Evolutionary conservation across 2,329 filamentous ascomycete species (phyloP).

Genomic region (Seiridium cupressi): DNA sequence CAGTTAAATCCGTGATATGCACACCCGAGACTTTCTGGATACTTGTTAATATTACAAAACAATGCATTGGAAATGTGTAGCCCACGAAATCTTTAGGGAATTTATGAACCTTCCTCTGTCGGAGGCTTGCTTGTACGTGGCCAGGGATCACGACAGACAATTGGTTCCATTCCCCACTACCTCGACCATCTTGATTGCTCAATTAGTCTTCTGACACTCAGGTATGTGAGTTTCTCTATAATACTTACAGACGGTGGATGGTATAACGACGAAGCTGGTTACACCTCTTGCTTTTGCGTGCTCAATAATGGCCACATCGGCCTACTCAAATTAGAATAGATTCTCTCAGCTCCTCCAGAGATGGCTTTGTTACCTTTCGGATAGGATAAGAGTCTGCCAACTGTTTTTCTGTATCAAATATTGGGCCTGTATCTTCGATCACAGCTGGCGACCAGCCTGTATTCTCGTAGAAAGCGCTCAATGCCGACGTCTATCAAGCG

Average conservation of each 20-base stretch:
- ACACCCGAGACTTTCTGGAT: slow-evolving; percentile 20
- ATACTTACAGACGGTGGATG: slow-evolving; percentile 28
- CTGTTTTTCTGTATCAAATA: slow-evolving; percentile 28
- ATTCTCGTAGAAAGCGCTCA: slow-evolving; percentile 22
- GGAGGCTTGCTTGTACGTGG: slow-evolving; percentile 26
- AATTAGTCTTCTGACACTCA: not conserved
- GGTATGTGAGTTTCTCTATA: not conserved
- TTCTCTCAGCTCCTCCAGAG: not conserved
- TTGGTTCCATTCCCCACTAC: slow-evolving; percentile 29
- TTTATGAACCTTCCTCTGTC: slow-evolving; percentile 25
- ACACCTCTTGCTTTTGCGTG: slow-evolving; percentile 25
- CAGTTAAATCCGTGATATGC: slow-evolving; percentile 30
- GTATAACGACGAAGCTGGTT: slow-evolving; percentile 24
- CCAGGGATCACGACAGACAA: slow-evolving; percentile 31
- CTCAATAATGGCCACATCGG: slow-evolving; percentile 25
- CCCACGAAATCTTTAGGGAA: slow-evolving; percentile 31
- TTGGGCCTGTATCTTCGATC: slow-evolving; percentile 26
- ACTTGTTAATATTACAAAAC: not conserved
- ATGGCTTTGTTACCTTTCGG: slow-evolving; percentile 19
- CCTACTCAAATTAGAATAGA: slow-evolving; percentile 16
- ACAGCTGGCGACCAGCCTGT: slow-evolving; percentile 29
- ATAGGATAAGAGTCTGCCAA: slow-evolving; percentile 22
- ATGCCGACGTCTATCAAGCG: slow-evolving; percentile 23
- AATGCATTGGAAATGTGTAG: not conserved
- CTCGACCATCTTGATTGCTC: slow-evolving; percentile 27